Evolutionary conservation across 2,329 filamentous ascomycete genomes (phyloP).

Genomic region (Aureobasidium sp.): DNA sequence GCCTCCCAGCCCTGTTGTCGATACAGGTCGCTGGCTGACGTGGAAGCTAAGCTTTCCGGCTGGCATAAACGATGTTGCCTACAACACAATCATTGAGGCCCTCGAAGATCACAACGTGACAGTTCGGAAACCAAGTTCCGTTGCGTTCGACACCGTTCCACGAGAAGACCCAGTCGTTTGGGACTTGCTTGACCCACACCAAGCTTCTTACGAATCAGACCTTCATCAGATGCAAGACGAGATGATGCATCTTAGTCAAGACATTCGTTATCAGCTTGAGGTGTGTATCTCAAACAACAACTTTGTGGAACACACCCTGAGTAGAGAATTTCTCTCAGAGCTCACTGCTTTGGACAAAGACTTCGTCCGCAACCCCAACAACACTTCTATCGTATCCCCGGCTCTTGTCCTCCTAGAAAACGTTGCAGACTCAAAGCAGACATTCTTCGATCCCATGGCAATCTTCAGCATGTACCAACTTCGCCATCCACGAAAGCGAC

Average conservation of each 20-base stretch:
- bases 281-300: slow-evolving; percentile 87
- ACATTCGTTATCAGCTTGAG: slow-evolving; percentile 90
- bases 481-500: slow-evolving; percentile 30
- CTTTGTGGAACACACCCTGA: slow-evolving; percentile 81
- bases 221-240: slow-evolving; percentile 27
- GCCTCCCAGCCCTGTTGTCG: slow-evolving; percentile 17
- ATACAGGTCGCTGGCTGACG: slow-evolving; percentile 66
- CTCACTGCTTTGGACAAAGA: slow-evolving; percentile 58
- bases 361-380: background rate
- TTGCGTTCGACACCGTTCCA: background rate
- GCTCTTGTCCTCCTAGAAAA: slow-evolving; percentile 79
- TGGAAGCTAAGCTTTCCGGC: slow-evolving; percentile 43
- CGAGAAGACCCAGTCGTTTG: slow-evolving; percentile 9
- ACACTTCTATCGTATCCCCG: slow-evolving; percentile 22
- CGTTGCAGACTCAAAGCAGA: slow-evolving; percentile 69
- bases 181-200: slow-evolving; percentile 14
- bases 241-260: slow-evolving; percentile 56
- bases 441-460: slow-evolving; percentile 74
- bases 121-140: background rate
- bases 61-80: background rate
- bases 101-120: slow-evolving; percentile 79
- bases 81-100: slow-evolving; percentile 31
- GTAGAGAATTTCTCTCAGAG: slow-evolving; percentile 69
- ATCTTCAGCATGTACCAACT: slow-evolving; percentile 66
- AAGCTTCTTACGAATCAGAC: slow-evolving; percentile 19